Percentiles rank a stretch among this genome's conserved stretches.
phyloP scores from a whole-genome alignment of 2,329 filamentous ascomycete genomes.

The Colletotrichum sublineola region DNA sequence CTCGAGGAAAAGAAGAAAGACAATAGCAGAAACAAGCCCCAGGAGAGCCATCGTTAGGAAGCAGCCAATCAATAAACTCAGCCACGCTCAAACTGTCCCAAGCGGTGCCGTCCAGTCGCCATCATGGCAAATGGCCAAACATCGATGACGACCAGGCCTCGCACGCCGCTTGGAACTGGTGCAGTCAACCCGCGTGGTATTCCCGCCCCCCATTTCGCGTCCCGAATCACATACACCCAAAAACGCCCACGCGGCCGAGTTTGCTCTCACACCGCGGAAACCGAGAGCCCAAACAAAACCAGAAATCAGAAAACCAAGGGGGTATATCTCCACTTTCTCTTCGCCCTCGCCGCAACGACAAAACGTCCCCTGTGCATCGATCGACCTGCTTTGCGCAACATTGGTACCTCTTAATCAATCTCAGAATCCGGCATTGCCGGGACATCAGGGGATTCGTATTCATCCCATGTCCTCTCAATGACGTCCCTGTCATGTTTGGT shows the following conservation, averaged over 20 bases:
- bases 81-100: not conserved
- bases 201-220: not conserved
- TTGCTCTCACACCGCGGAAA: slow-evolving; percentile 9
- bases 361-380: not conserved
- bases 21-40: not conserved
- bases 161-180: not conserved
- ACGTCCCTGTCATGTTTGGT: slow-evolving; percentile 41
- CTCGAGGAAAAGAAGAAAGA: not conserved
- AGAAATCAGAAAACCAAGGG: slow-evolving; percentile 19
- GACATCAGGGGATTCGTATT: slow-evolving; percentile 35
- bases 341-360: slow-evolving; percentile 9
- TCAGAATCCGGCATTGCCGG: slow-evolving; percentile 36
- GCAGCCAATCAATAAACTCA: slow-evolving; percentile 4
- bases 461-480: slow-evolving; percentile 60
- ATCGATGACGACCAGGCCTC: not conserved
- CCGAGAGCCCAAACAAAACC: slow-evolving; percentile 1
- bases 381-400: not conserved
- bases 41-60: not conserved
- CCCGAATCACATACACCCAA: not conserved
- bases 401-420: slow-evolving; percentile 12
- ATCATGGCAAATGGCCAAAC: slow-evolving; percentile 1
- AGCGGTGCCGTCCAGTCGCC: not conserved
- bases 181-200: not conserved
- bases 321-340: slow-evolving; percentile 33
- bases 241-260: slow-evolving; percentile 15